Percentiles rank a stretch among this genome's conserved stretches.
phyloP scores from a whole-genome alignment of 331 rosid genomes.

The Phaseolus coccineus region DNA sequence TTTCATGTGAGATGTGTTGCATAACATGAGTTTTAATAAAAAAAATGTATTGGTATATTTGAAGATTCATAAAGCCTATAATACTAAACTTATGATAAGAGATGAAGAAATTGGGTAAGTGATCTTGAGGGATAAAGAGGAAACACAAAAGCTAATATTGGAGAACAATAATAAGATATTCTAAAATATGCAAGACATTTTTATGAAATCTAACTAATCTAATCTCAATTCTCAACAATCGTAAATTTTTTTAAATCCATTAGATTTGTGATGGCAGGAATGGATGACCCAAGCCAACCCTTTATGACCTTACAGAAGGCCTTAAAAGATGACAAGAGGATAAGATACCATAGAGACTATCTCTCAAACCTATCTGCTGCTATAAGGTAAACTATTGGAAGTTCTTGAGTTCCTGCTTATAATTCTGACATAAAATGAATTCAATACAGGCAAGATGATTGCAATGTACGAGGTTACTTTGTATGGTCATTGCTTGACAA shows the following conservation, averaged over 20 bases:
- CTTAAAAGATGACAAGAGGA: constrained; percentile 80
- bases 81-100: not conserved
- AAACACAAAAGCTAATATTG: not conserved
- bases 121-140: no score
- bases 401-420: constrained; percentile 11
- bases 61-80: not conserved
- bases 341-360: constrained; percentile 78
- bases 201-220: not conserved
- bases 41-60: not conserved
- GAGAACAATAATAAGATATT: not conserved
- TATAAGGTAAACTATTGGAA: constrained; percentile 60
- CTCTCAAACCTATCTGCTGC: constrained; percentile 92
- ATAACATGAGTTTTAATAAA: no score
- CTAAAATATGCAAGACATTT: not conserved
- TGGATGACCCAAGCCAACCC: constrained; percentile 79
- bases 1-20: no score
- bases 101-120: not conserved
- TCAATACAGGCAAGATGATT: constrained; percentile 72
- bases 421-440: constrained; percentile 37
- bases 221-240: not conserved
- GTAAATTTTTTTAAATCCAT: constrained; percentile 1
- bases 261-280: constrained; percentile 59
- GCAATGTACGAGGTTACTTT: constrained; percentile 83
- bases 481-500: constrained; percentile 97
- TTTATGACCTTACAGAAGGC: constrained; percentile 62